Evolutionary conservation across 805 yeast species (phyloP).

Genomic region (Pichia ethanolica): DNA sequence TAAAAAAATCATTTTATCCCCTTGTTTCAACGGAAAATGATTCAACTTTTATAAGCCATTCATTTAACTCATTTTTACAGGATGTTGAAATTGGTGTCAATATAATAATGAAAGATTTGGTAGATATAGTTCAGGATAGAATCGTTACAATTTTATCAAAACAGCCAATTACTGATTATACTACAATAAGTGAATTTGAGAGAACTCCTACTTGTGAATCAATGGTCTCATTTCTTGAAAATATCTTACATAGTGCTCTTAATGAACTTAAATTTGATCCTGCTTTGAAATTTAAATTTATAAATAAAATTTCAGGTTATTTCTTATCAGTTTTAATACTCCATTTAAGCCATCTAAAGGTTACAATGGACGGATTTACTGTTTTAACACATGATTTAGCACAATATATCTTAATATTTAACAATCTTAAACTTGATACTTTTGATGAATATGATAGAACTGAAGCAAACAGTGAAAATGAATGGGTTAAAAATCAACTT

Average conservation of each 20-base stretch:
- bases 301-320: conserved; percentile 16
- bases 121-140: conserved; percentile 45
- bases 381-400: conserved; percentile 77
- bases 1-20: conserved; percentile 70
- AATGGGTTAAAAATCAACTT: conserved; percentile 41
- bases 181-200: conserved; percentile 31
- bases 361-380: conserved; percentile 77
- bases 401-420: conserved; percentile 47
- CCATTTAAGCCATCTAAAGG: conserved; percentile 69
- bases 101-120: conserved; percentile 51
- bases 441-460: not conserved
- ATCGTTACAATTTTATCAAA: conserved; percentile 45
- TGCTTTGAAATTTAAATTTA: conserved; percentile 16
- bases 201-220: conserved; percentile 69
- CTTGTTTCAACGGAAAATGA: conserved; percentile 35
- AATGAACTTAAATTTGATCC: conserved; percentile 24
- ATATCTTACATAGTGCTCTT: conserved; percentile 34
- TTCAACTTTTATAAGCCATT: conserved; percentile 12
- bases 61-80: conserved; percentile 22
- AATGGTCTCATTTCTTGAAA: conserved; percentile 40
- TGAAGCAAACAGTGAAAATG: conserved; percentile 27
- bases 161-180: conserved; percentile 60
- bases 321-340: conserved; percentile 48
- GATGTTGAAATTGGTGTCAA: conserved; percentile 55
- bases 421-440: conserved; percentile 10